These are phyloP conservation scores for Noccaea caerulescens DNA, from an alignment of 345 rosid species.

Conservation along the genomic window DNA sequence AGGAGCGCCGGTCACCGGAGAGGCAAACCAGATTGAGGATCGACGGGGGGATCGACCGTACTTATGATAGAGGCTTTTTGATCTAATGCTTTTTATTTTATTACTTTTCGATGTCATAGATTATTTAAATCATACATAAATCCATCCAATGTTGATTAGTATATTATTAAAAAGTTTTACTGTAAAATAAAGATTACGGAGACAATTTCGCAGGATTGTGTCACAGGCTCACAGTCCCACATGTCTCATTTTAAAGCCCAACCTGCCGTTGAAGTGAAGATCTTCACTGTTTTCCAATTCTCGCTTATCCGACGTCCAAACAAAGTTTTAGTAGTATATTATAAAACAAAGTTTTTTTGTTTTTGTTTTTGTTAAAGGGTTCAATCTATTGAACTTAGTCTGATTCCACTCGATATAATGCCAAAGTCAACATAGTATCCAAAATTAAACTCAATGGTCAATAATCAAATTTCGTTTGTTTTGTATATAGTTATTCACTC, in stretches of 20 bases:
- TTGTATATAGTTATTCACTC: neutral
- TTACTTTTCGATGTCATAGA: constrained; percentile 1
- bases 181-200: constrained; percentile 28
- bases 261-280: constrained; percentile 57
- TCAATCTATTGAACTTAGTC: neutral
- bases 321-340: constrained; percentile 8
- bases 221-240: constrained; percentile 44
- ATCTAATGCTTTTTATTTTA: constrained; percentile 29
- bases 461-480: neutral
- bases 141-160: constrained; percentile 11
- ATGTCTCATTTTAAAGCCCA: constrained; percentile 42
- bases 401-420: neutral
- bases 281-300: constrained; percentile 34
- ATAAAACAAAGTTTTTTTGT: neutral
- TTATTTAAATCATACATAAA: constrained; percentile 6
- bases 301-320: constrained; percentile 31
- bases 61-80: constrained; percentile 41
- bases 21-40: no score
- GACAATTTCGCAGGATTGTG: constrained; percentile 38
- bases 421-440: constrained; percentile 8
- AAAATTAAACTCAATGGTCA: neutral
- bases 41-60: constrained; percentile 42
- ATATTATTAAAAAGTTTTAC: no score
- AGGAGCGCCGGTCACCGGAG: no score
- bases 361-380: no score